Evolutionary conservation across 345 rosid genomes (phyloP).

Genomic region (Odontarrhena argentea): DNA sequence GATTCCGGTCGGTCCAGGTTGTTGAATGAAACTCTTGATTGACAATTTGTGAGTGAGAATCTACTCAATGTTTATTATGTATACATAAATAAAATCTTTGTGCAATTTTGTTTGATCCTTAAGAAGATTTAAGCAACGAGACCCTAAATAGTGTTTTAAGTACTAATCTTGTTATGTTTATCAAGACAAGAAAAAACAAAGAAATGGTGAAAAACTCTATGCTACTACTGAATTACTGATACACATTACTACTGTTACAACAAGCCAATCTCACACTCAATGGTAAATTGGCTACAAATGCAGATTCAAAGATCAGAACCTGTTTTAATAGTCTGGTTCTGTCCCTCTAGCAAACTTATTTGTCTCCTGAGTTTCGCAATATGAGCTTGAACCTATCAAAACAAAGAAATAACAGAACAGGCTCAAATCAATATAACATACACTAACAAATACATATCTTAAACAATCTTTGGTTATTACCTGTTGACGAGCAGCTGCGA

Average conservation of each 20-base stretch:
- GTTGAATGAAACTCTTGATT: neutral
- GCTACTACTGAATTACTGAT: conserved; percentile 22
- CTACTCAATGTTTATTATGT: no score
- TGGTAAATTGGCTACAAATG: conserved; percentile 18
- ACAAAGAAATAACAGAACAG: neutral
- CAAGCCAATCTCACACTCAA: conserved; percentile 24
- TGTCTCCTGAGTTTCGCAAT: conserved; percentile 68
- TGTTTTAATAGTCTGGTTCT: conserved; percentile 61
- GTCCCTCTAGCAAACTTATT: conserved; percentile 66
- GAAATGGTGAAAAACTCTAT: neutral
- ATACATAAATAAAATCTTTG: no score
- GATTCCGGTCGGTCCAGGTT: neutral
- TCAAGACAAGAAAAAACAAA: neutral
- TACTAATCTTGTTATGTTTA: neutral
- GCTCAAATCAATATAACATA: conserved; percentile 23
- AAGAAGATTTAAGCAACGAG: neutral
- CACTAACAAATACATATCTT: neutral
- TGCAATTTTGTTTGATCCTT: no score
- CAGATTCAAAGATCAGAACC: conserved; percentile 54
- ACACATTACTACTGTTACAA: conserved; percentile 12
- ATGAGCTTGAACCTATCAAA: conserved; percentile 71
- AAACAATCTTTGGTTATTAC: conserved; percentile 33
- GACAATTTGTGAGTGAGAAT: neutral
- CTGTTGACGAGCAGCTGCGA: conserved; percentile 77
- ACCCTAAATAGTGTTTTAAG: neutral